Evolutionary conservation across 2,329 filamentous ascomycete genomes (phyloP).

Genomic region (Cladosporium oxysporum): DNA sequence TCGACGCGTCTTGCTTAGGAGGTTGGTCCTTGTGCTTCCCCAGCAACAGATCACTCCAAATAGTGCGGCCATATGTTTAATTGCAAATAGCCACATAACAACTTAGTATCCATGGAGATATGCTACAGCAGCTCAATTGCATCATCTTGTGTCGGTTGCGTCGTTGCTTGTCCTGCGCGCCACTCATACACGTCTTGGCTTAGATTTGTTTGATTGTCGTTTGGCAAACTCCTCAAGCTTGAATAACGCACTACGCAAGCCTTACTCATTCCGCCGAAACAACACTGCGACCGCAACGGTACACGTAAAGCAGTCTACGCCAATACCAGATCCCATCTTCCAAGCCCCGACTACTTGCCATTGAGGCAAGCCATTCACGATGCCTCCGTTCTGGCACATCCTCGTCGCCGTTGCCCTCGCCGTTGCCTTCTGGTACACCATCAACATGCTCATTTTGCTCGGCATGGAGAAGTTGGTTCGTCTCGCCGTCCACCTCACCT

Average conservation of each 20-base stretch:
- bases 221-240: neutral
- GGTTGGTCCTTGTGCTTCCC: neutral
- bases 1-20: neutral
- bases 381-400: neutral
- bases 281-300: neutral
- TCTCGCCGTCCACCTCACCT: neutral
- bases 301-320: neutral
- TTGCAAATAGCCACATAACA: neutral
- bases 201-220: neutral
- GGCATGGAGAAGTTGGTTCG: neutral
- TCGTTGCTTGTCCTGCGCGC: slow-evolving; percentile 1
- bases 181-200: neutral
- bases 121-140: neutral
- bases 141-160: neutral
- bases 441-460: neutral
- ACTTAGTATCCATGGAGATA: neutral
- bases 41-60: neutral
- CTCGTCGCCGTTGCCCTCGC: neutral
- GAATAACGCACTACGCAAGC: neutral
- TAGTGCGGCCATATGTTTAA: neutral
- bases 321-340: neutral
- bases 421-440: neutral
- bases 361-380: neutral
- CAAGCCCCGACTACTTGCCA: neutral
- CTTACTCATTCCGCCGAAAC: neutral